phyloP scores from a whole-genome alignment of 2,329 filamentous ascomycete species.

The Ustulina deusta region DNA sequence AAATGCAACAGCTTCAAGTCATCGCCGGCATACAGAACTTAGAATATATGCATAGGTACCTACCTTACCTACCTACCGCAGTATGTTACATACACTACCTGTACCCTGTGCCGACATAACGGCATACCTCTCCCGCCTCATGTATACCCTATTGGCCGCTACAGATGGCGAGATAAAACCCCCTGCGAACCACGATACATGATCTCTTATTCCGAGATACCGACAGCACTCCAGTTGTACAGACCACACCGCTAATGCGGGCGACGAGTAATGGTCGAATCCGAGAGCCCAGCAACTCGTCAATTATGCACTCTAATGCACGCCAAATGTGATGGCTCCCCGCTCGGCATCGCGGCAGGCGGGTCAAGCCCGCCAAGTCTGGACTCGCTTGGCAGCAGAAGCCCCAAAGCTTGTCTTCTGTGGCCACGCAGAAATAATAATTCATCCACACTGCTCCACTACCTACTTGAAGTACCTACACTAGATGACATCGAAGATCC shows the following conservation, averaged over 20 bases:
- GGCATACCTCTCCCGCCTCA: too few species aligned
- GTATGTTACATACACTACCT: too few species aligned
- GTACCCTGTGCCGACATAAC: too few species aligned
- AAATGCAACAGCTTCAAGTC: too few species aligned
- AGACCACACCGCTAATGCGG: constrained; percentile 14
- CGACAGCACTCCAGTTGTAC: neutral
- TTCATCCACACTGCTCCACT: neutral
- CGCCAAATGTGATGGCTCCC: constrained; percentile 24
- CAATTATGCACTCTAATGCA: constrained; percentile 19
- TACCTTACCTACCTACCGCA: too few species aligned
- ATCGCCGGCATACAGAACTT: too few species aligned
- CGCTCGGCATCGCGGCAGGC: constrained; percentile 24
- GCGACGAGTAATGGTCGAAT: constrained; percentile 11
- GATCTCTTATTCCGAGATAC: constrained; percentile 17
- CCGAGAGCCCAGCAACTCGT: constrained; percentile 9
- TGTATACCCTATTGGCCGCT: too few species aligned
- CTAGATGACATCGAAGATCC: constrained; percentile 17
- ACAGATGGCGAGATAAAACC: neutral
- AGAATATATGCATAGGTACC: too few species aligned
- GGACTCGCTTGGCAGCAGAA: constrained; percentile 36
- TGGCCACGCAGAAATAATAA: neutral
- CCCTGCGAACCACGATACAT: neutral
- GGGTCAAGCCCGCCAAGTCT: constrained; percentile 33
- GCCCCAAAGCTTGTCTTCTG: constrained; percentile 40
- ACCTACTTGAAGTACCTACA: neutral